Evolutionary conservation across 2,329 filamentous ascomycete genomes (phyloP), one percentile per base, ranked within the genome.

Genomic region (Sclerotinia sclerotiorum): DNA sequence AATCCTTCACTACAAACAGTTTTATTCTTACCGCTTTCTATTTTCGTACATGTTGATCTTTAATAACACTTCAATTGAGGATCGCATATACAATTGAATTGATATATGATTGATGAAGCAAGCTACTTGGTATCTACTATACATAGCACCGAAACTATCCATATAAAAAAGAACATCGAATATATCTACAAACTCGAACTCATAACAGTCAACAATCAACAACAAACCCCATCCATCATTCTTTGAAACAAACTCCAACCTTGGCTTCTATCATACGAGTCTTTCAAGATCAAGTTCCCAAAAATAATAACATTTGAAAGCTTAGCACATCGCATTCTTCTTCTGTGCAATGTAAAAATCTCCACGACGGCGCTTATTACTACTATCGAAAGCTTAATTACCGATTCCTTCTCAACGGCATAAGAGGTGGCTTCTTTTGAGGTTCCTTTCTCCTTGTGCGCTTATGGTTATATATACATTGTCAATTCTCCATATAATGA

Each of bases 251-350:
- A 56, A 42, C n/a, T 5, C 24, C 55, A 10, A 17, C 54, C 35
- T 35, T 19, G 11, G 11, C 13, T 3, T 29, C 21, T 21, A 35
- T 42, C 32, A 3, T 42, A 24, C 55, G 32, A 57, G n/a, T 2
- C 55, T 35, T 24, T 10, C 55, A 13, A 24, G 11, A 52, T 27
- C 48, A 21, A n/a, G 32, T 32, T 29, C 52, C 32, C 32, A 39
- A 39, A 56, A 10, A 6, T 35, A 29, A 11, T 19, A 32, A 21
- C 10, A 32, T 19, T 39, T 15, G 5, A 32, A 39, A 56, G 21
- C 54, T 35, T 46, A 63, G 39, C 60, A 27, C 46, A 39, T 52
- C 46, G 29, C 60, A 63, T 63, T 17, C n/a, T 42, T 10, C 60
- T 17, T 51, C 1, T 19, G 24, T 17, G 32, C 32, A 57, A 63